Conservation (phyloP, 2,329 filamentous ascomycete genomes). For the Dryadomyces quercivorus region DNA sequence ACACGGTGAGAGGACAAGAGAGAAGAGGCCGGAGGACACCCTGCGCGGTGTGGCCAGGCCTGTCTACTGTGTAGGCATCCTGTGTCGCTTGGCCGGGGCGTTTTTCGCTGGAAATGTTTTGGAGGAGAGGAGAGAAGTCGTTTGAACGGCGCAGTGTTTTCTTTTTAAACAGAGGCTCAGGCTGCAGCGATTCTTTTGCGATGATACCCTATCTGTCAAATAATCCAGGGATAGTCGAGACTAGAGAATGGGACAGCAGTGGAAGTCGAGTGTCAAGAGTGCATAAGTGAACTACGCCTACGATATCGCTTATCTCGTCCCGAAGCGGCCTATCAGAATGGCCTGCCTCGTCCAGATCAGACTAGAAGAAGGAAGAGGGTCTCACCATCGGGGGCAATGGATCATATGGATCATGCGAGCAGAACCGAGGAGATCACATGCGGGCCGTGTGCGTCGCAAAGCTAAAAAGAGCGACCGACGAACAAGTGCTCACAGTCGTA, state of each 20-base stretch:
- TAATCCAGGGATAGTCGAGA: neutral
- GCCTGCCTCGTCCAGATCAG: too few relatives aligned
- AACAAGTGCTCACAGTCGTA: neutral
- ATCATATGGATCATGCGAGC: too few relatives aligned
- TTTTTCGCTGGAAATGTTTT: neutral
- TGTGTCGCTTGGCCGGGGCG: neutral
- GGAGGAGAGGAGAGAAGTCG: neutral
- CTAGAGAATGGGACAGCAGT: constrained; percentile 1
- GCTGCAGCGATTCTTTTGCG: neutral
- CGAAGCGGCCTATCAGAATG: too few relatives aligned
- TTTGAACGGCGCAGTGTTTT: neutral
- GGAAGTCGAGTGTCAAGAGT: too few relatives aligned
- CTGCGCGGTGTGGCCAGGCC: neutral
- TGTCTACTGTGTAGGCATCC: neutral
- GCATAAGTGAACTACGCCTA: too few relatives aligned
- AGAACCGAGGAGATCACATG: too few relatives aligned
- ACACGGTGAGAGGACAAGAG: neutral
- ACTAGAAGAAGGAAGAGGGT: too few relatives aligned
- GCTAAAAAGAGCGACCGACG: too few relatives aligned
- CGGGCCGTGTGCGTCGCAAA: too few relatives aligned
- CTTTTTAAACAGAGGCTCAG: neutral
- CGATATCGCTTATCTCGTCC: too few relatives aligned
- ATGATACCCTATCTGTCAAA: neutral
- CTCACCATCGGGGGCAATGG: too few relatives aligned
- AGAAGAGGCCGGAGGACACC: neutral